These are phyloP conservation scores for Astrothelium subdiscretum DNA, from an alignment of 495 filamentous ascomycete genomes.

Conservation along the genomic window DNA sequence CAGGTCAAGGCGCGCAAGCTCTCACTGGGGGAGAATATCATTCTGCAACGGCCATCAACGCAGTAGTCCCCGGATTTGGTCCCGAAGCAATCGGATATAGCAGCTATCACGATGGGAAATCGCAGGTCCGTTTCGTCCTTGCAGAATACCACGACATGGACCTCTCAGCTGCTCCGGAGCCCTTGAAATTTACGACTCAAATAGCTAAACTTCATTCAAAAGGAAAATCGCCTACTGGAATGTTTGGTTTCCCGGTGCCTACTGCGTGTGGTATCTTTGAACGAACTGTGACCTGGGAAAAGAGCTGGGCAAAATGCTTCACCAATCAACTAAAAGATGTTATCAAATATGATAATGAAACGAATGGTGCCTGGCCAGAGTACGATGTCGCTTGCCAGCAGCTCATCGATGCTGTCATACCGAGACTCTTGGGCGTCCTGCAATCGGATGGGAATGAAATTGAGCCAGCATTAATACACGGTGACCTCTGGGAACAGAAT, in stretches of 20 bases:
- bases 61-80: neutral
- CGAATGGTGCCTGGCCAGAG: slow-evolving; percentile 12
- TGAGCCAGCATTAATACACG: slow-evolving; percentile 10
- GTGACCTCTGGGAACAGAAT: slow-evolving; percentile 10
- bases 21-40: slow-evolving; percentile 16
- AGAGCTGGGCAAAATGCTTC: slow-evolving; percentile 9
- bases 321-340: slow-evolving; percentile 14
- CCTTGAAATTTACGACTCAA: slow-evolving; percentile 1
- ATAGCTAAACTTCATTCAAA: slow-evolving; percentile 6
- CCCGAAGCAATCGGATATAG: neutral
- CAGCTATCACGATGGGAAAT: neutral
- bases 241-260: slow-evolving; percentile 7
- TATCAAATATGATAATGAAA: slow-evolving; percentile 12
- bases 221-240: slow-evolving; percentile 7
- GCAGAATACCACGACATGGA: slow-evolving; percentile 9
- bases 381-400: slow-evolving; percentile 2
- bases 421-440: slow-evolving; percentile 8
- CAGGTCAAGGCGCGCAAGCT: slow-evolving; percentile 14
- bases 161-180: slow-evolving; percentile 3
- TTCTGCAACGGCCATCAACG: slow-evolving; percentile 16
- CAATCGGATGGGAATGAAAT: slow-evolving; percentile 9
- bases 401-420: slow-evolving; percentile 6
- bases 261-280: slow-evolving; percentile 4
- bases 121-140: slow-evolving; percentile 7
- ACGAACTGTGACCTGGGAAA: slow-evolving; percentile 10